Evolutionary conservation across 192 early-diverging fungal genomes (phyloP).

Genomic region (Podila epigama): DNA sequence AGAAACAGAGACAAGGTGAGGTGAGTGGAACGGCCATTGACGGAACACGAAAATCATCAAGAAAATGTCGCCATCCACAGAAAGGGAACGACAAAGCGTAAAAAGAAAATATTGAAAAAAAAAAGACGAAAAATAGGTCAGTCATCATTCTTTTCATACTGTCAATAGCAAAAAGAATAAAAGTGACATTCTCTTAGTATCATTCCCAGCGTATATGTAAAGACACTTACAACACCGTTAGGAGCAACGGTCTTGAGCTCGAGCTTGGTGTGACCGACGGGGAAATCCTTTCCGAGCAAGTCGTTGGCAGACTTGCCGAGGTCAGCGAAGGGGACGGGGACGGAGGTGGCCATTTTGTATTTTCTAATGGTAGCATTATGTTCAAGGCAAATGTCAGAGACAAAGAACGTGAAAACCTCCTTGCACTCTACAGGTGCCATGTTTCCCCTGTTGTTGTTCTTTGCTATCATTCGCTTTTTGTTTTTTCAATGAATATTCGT

Average conservation of each 20-base stretch:
- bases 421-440: not conserved
- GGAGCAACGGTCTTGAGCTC: slow-evolving; percentile 95
- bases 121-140: not conserved
- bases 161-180: not conserved
- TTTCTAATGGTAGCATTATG: too few species aligned
- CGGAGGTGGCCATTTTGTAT: slow-evolving; percentile 26
- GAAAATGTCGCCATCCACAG: slow-evolving; percentile 9
- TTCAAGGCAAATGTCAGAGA: too few species aligned
- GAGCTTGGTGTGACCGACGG: slow-evolving; percentile 89
- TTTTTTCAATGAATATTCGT: too few species aligned
- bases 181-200: too few species aligned
- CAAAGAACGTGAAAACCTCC: not conserved
- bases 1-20: not conserved
- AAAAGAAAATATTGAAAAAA: not conserved
- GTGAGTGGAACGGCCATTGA: not conserved
- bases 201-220: not conserved
- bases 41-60: slow-evolving; percentile 14
- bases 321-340: slow-evolving; percentile 89
- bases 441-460: not conserved
- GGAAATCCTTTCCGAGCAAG: slow-evolving; percentile 95
- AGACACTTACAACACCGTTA: slow-evolving; percentile 90
- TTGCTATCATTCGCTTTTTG: too few species aligned
- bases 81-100: not conserved
- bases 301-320: slow-evolving; percentile 94
- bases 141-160: too few species aligned